Evolutionary conservation across 1,284 basidiomycete species (phyloP).

Genomic region (Marasmius fiardii): DNA sequence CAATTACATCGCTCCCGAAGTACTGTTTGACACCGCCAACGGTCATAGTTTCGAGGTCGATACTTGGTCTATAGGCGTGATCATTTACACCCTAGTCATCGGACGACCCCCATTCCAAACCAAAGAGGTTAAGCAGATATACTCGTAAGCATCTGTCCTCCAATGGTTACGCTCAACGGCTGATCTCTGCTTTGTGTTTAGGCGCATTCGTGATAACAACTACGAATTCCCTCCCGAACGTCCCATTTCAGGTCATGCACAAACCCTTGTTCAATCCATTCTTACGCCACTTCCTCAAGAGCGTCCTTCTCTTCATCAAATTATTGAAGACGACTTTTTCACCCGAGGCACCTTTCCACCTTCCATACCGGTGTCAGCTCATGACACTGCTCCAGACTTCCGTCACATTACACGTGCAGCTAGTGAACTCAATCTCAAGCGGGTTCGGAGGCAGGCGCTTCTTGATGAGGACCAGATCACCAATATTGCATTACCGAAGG

Average conservation of each 20-base stretch:
- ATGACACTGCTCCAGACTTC: constrained; percentile 75
- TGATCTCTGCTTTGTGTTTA: constrained; percentile 26
- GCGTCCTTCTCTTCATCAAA: constrained; percentile 83
- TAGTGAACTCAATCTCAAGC: constrained; percentile 70
- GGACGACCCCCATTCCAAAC: constrained; percentile 98
- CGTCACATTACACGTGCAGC: constrained; percentile 58
- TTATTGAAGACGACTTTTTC: constrained; percentile 88
- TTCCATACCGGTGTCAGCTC: constrained; percentile 77
- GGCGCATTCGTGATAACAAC: constrained; percentile 90
- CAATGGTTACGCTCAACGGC: background rate
- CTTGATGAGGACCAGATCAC: constrained; percentile 59
- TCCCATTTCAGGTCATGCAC: constrained; percentile 67
- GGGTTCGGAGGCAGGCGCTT: constrained; percentile 54
- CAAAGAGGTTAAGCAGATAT: constrained; percentile 94
- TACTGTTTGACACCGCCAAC: constrained; percentile 92
- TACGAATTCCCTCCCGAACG: constrained; percentile 90
- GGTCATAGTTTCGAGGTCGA: constrained; percentile 99
- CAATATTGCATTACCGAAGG: constrained; percentile 35
- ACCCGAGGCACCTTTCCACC: constrained; percentile 77
- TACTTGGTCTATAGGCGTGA: constrained; percentile 97
- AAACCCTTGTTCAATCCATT: constrained; percentile 82
- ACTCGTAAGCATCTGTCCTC: constrained; percentile 56
- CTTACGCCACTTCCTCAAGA: constrained; percentile 79
- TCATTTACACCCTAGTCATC: constrained; percentile 91
- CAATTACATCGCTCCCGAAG: constrained; percentile 98